phyloP scores from a whole-genome alignment of 2,329 filamentous ascomycete genomes.

The Paecilomyces niveus region DNA sequence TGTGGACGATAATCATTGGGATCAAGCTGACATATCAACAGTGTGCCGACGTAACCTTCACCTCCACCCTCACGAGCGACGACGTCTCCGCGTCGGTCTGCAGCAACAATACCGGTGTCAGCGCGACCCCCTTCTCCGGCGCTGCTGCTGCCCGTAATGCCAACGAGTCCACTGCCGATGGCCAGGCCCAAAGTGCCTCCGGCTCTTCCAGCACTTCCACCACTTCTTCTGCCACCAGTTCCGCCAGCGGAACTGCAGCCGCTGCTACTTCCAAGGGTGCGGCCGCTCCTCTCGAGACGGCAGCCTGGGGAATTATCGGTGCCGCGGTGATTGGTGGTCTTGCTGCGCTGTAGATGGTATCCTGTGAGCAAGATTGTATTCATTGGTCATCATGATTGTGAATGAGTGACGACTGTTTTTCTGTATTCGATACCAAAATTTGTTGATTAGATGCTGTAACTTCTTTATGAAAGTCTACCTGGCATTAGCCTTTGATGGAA shows the following conservation, averaged over 20 bases:
- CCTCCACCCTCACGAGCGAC: constrained; percentile 40
- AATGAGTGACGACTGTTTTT: not conserved
- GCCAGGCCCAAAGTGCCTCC: constrained; percentile 20
- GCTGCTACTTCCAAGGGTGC: constrained; percentile 19
- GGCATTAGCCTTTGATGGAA: not conserved
- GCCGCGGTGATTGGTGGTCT: constrained; percentile 25
- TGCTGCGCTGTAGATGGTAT: constrained; percentile 20
- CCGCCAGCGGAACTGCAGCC: not conserved
- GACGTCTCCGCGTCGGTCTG: constrained; percentile 41
- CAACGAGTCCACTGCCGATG: constrained; percentile 34
- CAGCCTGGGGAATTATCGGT: constrained; percentile 30
- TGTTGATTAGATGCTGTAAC: not conserved
- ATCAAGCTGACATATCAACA: constrained; percentile 19
- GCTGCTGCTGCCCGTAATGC: constrained; percentile 33
- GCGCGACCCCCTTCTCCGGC: constrained; percentile 36
- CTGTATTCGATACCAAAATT: not conserved
- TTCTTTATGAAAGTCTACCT: not conserved
- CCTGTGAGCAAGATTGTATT: not conserved
- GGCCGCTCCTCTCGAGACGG: constrained; percentile 25
- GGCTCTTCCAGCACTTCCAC: constrained; percentile 5
- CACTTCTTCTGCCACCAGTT: not conserved
- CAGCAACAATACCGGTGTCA: constrained; percentile 52
- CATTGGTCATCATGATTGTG: not conserved
- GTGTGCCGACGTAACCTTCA: constrained; percentile 70
- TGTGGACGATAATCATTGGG: not conserved